Evolutionary conservation across 1,139 yeast genomes (phyloP), one percentile per base, ranked within the genome.

Genomic region (Suhomyces maxii): DNA sequence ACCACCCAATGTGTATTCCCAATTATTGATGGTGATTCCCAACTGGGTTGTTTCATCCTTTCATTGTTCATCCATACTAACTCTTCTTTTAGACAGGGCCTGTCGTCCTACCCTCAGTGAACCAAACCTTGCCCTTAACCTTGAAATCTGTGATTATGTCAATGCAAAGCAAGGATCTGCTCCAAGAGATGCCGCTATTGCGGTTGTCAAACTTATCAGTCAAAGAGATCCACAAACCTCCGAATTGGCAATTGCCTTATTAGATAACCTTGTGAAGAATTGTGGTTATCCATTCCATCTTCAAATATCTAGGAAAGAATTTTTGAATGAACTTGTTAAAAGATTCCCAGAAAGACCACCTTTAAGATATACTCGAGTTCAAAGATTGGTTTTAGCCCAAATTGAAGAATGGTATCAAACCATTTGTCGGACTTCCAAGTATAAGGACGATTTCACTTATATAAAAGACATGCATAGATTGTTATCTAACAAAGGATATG

Each of bases 321-420:
- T 93, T 58, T 76, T 93, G 61, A 93, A 93, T 65, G 97, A 90
- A 60, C 78, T 93, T 61, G 99, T 93, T 32, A 86, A 89, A 58
- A 71, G 91, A 63, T 95, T 93, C 69, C 98, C 99, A 2, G 98
- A 91, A 63, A 82, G 90, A 61, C 99, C 99, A 3, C 97, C 98
- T 2, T 70, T 85, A 53, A 80, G 93, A 36, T 90, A 89, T 65
- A 76, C 95, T 23, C 77, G 93, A 54, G 85, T 89, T 18, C 98
- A 93, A 64, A 73, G 90, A 60, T 76, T 90, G 57, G 84, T 93
- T 52, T 77, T 93, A 62, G 93, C 95, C 48, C 90, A 91, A 47
- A 86, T 93, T 59, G 97, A 93, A 66, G 98, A 93, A 67, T 93
- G 99, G 99, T 86, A 89, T 64, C 96, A 89, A 65, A 93, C 99